Base-by-base conservation (phyloP, 2,329 filamentous ascomycete genomes). In the Pseudogymnoascus sp. region DNA sequence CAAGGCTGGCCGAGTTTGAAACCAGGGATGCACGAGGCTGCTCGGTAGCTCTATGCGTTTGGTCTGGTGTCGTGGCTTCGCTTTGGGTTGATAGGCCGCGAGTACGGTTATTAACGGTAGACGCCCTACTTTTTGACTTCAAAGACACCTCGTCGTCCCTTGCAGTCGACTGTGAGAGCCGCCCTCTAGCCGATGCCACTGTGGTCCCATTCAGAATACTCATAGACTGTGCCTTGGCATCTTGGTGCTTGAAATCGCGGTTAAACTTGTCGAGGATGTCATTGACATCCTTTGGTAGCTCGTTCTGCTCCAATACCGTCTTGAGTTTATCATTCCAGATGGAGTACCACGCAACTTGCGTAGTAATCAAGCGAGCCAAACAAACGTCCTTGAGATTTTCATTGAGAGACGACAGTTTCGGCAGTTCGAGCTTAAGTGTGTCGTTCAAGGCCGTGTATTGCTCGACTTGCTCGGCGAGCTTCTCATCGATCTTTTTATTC, bases 341-440 rank as follows among this genome's bases (percentile, higher is more conserved):
- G 63, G 82, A 82, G 73, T 88, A 93, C 93, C 93, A 99, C 59
- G 85, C 82, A 16, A 85, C 83, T 75, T 97, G 93, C 53, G 96
- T 88, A 66, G 89, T 86, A 68, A 97, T 85, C 71, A 98, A 91
- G 70, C 91, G 92, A 63, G 84, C 85, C 46, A 96, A 81, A 70
- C 91, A 93, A 24, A 89, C 88, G 70, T 92, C 90, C 70, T 95
- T 91, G 65, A 97, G 80, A 70, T 88, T 89, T 66, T 91, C 90
- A 1, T 93, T 97, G 66, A 95, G 78, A 6, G 79, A 77, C 61
- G 95, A 96, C 14, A 99, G 82, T 72, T 88, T 88, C 1, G 93
- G 93, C 56, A 99, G 82, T 73, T 98, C 93, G 68, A 93, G 89
- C 76, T 96, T 97, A 65, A 98, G 81, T 0, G 93, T 91, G 66